phyloP scores from a whole-genome alignment of 1,284 basidiomycete species.

The Ustilago bromivora region DNA sequence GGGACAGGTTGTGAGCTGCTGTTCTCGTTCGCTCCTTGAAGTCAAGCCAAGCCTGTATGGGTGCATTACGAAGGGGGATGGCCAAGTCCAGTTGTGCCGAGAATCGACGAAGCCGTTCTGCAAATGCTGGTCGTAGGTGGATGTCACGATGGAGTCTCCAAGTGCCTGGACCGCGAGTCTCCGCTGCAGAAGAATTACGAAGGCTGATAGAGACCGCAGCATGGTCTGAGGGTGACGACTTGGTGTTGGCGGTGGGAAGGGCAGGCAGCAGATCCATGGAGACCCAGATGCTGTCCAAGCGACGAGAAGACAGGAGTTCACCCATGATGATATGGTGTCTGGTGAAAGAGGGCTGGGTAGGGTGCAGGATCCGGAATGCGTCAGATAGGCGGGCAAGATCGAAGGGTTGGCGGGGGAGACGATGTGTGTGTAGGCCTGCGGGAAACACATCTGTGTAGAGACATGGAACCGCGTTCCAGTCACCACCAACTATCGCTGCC shows the following conservation, averaged over 20 bases:
- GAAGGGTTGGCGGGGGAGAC: not conserved
- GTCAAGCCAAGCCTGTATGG: not conserved
- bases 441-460: not conserved
- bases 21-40: slow-evolving; percentile 2
- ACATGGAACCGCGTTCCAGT: slow-evolving; percentile 13
- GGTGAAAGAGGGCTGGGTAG: slow-evolving; percentile 1
- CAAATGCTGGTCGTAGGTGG: not conserved
- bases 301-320: not conserved
- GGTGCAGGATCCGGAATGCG: slow-evolving; percentile 9
- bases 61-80: not conserved
- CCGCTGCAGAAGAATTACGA: not conserved
- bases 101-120: not conserved
- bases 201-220: not conserved
- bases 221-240: slow-evolving; percentile 2
- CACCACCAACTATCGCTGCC: slow-evolving; percentile 7
- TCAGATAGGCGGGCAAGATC: not conserved
- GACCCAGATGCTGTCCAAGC: slow-evolving; percentile 14
- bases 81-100: not conserved
- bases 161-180: not conserved
- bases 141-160: slow-evolving; percentile 11
- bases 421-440: not conserved
- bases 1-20: not conserved
- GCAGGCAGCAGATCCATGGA: slow-evolving; percentile 1
- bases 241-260: not conserved
- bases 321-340: slow-evolving; percentile 2